phyloP scores from a whole-genome alignment of 1,284 basidiomycete species.

The Cryptococcus sp. region DNA sequence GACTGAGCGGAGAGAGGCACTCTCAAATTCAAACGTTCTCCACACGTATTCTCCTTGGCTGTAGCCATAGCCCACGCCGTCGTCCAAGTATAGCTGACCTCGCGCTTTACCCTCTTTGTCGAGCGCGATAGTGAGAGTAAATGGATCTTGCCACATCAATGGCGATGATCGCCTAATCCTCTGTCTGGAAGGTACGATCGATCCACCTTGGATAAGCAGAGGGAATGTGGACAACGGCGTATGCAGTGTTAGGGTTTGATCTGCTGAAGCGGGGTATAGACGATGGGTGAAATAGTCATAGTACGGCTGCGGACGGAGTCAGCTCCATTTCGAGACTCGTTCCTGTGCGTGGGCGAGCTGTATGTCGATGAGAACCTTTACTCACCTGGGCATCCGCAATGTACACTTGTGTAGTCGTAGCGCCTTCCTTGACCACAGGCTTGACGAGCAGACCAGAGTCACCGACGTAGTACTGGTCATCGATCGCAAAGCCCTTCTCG shows the following conservation, averaged over 20 bases:
- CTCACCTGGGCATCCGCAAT: constrained; percentile 80
- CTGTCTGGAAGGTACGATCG: constrained; percentile 82
- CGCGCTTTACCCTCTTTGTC: constrained; percentile 65
- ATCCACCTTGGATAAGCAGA: constrained; percentile 87
- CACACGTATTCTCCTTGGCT: constrained; percentile 78
- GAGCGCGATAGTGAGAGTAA: constrained; percentile 85
- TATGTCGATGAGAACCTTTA: constrained; percentile 8
- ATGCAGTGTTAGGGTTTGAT: constrained; percentile 69
- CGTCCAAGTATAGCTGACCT: constrained; percentile 93
- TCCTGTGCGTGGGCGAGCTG: not conserved
- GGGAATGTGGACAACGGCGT: constrained; percentile 80
- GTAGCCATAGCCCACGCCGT: constrained; percentile 83
- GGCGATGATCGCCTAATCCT: constrained; percentile 81
- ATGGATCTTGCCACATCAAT: constrained; percentile 88
- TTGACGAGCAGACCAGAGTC: constrained; percentile 87
- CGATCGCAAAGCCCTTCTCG: constrained; percentile 76
- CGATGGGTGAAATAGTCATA: constrained; percentile 85
- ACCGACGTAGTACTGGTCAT: constrained; percentile 94
- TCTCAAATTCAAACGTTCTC: constrained; percentile 69
- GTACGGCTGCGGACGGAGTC: constrained; percentile 66
- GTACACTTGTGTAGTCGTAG: constrained; percentile 73
- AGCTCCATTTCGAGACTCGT: not conserved
- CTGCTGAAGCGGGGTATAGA: constrained; percentile 65
- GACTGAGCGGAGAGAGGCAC: constrained; percentile 34
- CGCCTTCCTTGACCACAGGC: constrained; percentile 79